phyloP scores from a whole-genome alignment of 1,284 basidiomycete species.

The Ganoderma leucocontextum region DNA sequence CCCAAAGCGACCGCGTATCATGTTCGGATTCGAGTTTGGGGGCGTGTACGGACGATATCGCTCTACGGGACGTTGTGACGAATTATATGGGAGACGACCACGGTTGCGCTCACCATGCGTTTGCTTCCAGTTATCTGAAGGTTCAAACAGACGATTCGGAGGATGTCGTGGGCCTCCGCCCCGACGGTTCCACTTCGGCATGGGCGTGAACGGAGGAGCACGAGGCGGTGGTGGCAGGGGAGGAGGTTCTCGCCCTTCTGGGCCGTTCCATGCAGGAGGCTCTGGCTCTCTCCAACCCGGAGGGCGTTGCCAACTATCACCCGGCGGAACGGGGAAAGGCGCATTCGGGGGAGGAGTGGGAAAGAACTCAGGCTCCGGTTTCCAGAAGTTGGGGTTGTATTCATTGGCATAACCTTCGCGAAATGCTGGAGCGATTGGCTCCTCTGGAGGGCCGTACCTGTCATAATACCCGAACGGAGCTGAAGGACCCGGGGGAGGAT shows the following conservation, averaged over 20 bases:
- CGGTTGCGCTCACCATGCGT: slow-evolving; percentile 45
- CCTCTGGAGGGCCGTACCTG: slow-evolving; percentile 53
- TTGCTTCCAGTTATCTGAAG: slow-evolving; percentile 76
- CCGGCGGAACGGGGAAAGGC: slow-evolving; percentile 44
- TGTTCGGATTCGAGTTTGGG: slow-evolving; percentile 14
- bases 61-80: slow-evolving; percentile 31
- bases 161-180: slow-evolving; percentile 46
- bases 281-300: slow-evolving; percentile 33
- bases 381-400: slow-evolving; percentile 54
- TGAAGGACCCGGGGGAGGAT: slow-evolving; percentile 48
- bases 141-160: slow-evolving; percentile 71
- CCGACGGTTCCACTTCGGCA: slow-evolving; percentile 30
- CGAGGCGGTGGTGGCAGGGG: slow-evolving; percentile 43
- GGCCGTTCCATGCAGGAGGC: slow-evolving; percentile 38
- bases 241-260: slow-evolving; percentile 34
- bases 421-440: slow-evolving; percentile 45
- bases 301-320: slow-evolving; percentile 45
- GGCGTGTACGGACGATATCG: slow-evolving; percentile 37
- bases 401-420: slow-evolving; percentile 51
- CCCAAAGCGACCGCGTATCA: slow-evolving; percentile 28
- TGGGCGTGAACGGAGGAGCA: slow-evolving; percentile 25
- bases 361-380: slow-evolving; percentile 46
- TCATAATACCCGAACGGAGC: slow-evolving; percentile 56
- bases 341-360: slow-evolving; percentile 59
- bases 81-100: slow-evolving; percentile 28